A percentile compares a stretch with the other conserved stretches of the same genome.
phyloP scores from a whole-genome alignment of 148 eudicot genomes.

The Camellia granthamiana region DNA sequence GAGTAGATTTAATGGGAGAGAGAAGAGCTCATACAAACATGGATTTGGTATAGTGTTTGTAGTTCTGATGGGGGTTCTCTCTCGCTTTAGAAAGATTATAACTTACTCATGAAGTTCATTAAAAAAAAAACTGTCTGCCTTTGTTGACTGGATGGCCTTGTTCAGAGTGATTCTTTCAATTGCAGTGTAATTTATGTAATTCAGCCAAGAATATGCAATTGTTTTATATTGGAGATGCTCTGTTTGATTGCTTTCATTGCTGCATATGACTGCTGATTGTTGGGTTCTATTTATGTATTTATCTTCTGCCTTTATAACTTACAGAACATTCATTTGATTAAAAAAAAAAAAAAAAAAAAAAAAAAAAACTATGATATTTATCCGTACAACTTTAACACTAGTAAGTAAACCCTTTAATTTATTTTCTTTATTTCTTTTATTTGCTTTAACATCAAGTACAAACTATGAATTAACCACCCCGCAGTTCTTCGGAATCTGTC shows the following conservation, averaged over 20 bases:
- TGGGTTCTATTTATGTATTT: no score
- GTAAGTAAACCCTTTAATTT: no score
- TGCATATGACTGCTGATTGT: not conserved
- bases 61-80: not conserved
- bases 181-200: not conserved
- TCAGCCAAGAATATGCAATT: no score
- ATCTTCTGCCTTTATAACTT: not conserved
- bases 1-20: not conserved
- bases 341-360: no score
- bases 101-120: no score
- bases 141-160: not conserved
- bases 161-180: not conserved
- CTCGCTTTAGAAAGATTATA: not conserved
- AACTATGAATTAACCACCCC: slow-evolving; percentile 12
- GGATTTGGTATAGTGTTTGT: not conserved
- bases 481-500: slow-evolving; percentile 25
- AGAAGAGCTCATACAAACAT: not conserved
- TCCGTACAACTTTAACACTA: no score
- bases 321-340: no score
- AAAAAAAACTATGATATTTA: no score
- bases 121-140: not conserved
- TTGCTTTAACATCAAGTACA: no score
- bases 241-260: not conserved
- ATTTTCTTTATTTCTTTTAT: no score
- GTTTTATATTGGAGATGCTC: not conserved